phyloP scores from a whole-genome alignment of 805 yeast species.

The Ogataea salicorniae region DNA sequence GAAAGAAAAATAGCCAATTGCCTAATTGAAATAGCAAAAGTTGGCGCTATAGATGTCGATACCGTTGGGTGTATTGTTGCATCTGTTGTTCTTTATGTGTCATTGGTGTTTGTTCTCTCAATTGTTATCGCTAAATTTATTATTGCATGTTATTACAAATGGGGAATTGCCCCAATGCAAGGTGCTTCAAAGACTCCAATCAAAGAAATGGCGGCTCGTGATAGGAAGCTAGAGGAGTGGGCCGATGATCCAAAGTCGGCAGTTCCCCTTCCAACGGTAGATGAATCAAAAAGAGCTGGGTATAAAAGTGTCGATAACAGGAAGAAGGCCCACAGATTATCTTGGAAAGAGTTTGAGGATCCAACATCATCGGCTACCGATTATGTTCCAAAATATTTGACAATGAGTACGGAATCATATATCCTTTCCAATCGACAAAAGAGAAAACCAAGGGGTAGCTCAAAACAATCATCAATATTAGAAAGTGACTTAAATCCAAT shows the following conservation, averaged over 20 bases:
- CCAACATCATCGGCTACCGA: conserved; percentile 28
- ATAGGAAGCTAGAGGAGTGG: conserved; percentile 78
- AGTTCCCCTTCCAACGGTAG: conserved; percentile 50
- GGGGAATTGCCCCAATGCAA: conserved; percentile 73
- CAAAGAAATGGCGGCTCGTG: conserved; percentile 57
- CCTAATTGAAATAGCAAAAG: conserved; percentile 76
- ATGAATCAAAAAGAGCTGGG: conserved; percentile 48
- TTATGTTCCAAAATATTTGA: conserved; percentile 43
- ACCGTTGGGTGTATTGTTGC: conserved; percentile 95
- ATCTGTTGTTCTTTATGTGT: conserved; percentile 69
- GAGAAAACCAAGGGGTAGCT: conserved; percentile 2
- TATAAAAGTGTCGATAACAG: conserved; percentile 19
- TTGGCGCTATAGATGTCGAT: conserved; percentile 77
- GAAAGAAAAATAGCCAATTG: conserved; percentile 75
- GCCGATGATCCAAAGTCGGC: conserved; percentile 54
- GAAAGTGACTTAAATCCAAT: conserved; percentile 10
- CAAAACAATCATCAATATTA: conserved; percentile 10
- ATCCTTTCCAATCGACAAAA: conserved; percentile 16
- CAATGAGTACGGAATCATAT: conserved; percentile 63
- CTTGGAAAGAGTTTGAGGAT: neutral
- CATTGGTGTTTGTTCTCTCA: conserved; percentile 79
- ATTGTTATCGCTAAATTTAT: conserved; percentile 73
- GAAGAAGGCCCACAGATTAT: neutral
- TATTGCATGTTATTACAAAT: conserved; percentile 84
- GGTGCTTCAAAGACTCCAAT: conserved; percentile 61